Evolutionary conservation across 139 green algal species (phyloP), one percentile per base, ranked within the genome.

Genomic region (Diplosphaera chodatii): DNA sequence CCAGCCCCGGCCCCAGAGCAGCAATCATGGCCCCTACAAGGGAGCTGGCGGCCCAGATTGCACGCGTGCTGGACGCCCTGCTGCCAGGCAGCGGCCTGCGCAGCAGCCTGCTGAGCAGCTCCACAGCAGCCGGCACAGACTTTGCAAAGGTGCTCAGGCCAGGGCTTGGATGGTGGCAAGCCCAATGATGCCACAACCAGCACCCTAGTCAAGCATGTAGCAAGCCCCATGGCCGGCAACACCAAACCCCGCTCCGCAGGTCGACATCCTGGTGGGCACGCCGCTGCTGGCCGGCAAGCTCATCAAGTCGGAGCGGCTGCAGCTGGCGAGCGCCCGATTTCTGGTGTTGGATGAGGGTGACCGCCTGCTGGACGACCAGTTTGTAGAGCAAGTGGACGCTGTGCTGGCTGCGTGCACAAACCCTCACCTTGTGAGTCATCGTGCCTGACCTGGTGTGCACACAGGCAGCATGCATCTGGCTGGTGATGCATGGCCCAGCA

Each of bases 261-360:
- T 86, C 40, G 93, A 98, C 78, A 76, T 98, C 28, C 77, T 98
- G 68, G 70, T 99, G 64, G 89, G 91, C 18, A 96, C 90, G 32
- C 94, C 94, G 21, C 82, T 96, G 69, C 79, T 90, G 23, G 79
- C 97, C 66, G 80, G 76, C 10, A 71, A 76, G 1, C 71, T 94
- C 69, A 67, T 91, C 22, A 40, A n/a, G 4, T 32, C 81, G 28
- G 78, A 86, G 69, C 69, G 74, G 16, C 28, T 78, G 0, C 25
- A 59, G 25, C 74, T 85, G 13, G 25, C 32, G 15, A 18, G 18
- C 10, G 70, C 79, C n/a, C 63, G 72, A 1, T 83, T 77, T 66
- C 72, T 98, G 22, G 81, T 99, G 30, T 68, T 98, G 59, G 94
- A 99, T 73, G 94, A 99, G 83, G 91, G 93, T 8, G 94, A 99